Evolutionary conservation across 2,329 filamentous ascomycete genomes (phyloP).

Genomic region (Fusarium sp.): DNA sequence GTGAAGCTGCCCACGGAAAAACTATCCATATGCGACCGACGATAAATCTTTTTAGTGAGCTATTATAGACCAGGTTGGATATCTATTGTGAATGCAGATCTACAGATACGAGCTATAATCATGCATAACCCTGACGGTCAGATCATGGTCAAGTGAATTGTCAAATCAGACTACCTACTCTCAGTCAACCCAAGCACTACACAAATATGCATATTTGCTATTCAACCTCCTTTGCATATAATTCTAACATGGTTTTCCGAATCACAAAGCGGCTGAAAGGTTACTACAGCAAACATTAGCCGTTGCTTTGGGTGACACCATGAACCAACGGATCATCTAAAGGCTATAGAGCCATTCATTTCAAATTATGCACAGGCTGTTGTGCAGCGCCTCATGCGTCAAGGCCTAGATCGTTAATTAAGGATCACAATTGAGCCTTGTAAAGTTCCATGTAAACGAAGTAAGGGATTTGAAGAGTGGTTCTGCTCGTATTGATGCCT

Average conservation of each 20-base stretch:
- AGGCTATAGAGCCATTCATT: not conserved
- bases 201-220: no score
- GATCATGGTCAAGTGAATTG: not conserved
- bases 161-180: no score
- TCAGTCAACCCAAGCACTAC: no score
- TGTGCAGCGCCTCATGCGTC: conserved; percentile 8
- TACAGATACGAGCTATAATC: not conserved
- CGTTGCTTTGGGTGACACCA: no score
- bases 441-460: not conserved
- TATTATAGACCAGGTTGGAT: conserved; percentile 6
- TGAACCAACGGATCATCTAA: no score
- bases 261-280: no score
- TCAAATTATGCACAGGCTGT: conserved; percentile 2
- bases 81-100: not conserved
- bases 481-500: conserved; percentile 31
- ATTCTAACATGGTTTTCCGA: no score
- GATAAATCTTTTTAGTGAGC: not conserved
- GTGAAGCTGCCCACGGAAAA: not conserved
- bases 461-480: conserved; percentile 17
- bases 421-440: conserved; percentile 12
- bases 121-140: conserved; percentile 1
- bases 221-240: no score
- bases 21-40: not conserved
- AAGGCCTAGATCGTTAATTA: not conserved
- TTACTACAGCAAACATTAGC: no score